Evolutionary conservation across 2,329 filamentous ascomycete species (phyloP), one percentile per base, ranked within the genome.

Genomic region (Pseudocercospora crystallina): DNA sequence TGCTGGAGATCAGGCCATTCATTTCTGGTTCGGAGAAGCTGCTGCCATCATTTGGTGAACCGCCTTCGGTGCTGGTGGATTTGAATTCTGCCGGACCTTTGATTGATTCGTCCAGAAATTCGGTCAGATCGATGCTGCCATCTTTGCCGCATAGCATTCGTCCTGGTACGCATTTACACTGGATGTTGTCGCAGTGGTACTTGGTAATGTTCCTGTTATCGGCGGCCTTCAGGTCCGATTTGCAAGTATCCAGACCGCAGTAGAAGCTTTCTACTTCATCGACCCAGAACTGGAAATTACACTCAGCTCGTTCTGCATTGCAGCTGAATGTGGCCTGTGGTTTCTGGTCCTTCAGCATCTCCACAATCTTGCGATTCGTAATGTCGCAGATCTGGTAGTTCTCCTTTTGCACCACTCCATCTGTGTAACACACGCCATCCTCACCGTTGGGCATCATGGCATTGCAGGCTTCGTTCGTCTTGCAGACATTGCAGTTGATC

Each of bases 211-310:
- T 99, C 62, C 82, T 81, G 45, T 81, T 75, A 31, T 85, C 80
- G 47, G 82, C 80, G 53, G 85, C 85, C 50, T 87, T 80, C 67
- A 86, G 83, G 43, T 73, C 80, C 63, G 89, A 94, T 12, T 81
- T 73, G 74, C 94, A 99, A 12, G 85, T 86, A 64, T 89, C 83
- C 51, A 99, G 77, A 56, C 87, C 85, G 74, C 95, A 99, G 72
- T 95, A 99, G 76, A 99, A 99, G 1, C 94, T 97, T 73, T 99
- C 94, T 57, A 82, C 79, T 61, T 92, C 82, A 62, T 95, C 91
- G 41, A 99, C 90, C 92, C 94, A 99, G 73, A 99, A 99, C 72
- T 99, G 94, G 62, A 99, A 99, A 68, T 96, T 94, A 66, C 94
- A 99, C 14, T 86, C 83, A 14, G 81, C 77, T 4, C 83, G 78